Conservation (phyloP, 176 grass and related monocot genomes). For the Tillandsia leiboldiana region DNA sequence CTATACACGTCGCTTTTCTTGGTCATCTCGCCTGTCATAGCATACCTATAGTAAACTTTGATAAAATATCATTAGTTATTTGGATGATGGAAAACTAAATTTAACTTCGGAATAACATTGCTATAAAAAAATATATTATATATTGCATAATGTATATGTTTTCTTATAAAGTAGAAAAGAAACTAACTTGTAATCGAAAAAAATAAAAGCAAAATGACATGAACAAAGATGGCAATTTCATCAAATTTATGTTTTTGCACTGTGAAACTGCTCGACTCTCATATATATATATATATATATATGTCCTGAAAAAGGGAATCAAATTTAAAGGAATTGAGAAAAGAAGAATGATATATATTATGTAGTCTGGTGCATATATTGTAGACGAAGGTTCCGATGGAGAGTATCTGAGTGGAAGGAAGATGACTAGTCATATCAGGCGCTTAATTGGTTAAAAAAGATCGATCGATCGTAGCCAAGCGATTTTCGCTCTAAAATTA, state of each 20-base stretch:
- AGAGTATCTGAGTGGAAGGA: constrained; percentile 59
- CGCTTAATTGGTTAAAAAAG: constrained; percentile 69
- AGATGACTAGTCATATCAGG: constrained; percentile 74
- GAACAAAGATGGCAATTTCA: no score
- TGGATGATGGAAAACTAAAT: neutral
- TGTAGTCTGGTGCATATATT: constrained; percentile 54
- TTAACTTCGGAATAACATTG: neutral
- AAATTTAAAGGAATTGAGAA: neutral
- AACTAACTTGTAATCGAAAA: no score
- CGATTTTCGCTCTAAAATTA: no score
- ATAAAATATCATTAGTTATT: neutral
- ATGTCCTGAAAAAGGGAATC: neutral
- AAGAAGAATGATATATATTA: constrained; percentile 22
- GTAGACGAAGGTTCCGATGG: constrained; percentile 60
- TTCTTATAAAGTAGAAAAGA: no score
- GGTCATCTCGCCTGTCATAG: constrained; percentile 11
- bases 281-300: no score
- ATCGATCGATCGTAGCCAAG: no score
- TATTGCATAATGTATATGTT: no score
- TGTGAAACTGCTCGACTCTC: neutral
- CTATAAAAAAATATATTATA: neutral
- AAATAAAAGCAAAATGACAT: no score
- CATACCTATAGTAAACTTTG: constrained; percentile 6
- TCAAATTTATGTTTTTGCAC: no score
- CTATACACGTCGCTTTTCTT: constrained; percentile 24